Conservation (phyloP, 768 basidiomycete species). For the Lactarius deliciosus region DNA sequence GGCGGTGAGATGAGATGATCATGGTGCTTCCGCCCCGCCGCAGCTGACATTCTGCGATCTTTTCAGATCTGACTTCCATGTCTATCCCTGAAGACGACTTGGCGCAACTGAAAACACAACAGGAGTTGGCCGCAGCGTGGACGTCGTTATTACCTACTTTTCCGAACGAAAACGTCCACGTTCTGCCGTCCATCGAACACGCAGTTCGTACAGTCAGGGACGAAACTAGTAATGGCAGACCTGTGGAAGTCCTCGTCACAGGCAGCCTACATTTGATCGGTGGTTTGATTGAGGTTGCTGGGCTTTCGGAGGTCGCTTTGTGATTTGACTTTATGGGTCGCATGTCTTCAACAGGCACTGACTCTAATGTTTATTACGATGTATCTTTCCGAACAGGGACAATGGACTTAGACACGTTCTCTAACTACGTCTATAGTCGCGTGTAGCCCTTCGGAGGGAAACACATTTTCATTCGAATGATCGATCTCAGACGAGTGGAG, state of each 20-base stretch:
- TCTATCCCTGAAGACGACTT: slow-evolving; percentile 64
- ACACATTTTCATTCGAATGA: background rate
- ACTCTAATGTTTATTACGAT: background rate
- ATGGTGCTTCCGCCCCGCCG: slow-evolving; percentile 1
- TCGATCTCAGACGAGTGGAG: background rate
- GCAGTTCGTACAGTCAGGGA: slow-evolving; percentile 67
- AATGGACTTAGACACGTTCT: background rate
- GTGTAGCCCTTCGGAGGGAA: background rate
- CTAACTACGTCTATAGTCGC: background rate
- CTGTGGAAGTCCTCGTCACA: slow-evolving; percentile 72
- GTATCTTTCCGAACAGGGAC: background rate
- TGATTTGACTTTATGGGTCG: slow-evolving; percentile 33
- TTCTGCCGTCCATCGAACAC: slow-evolving; percentile 86
- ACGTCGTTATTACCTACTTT: slow-evolving; percentile 57
- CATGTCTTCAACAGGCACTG: slow-evolving; percentile 41
- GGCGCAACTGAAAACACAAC: slow-evolving; percentile 67
- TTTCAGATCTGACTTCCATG: slow-evolving; percentile 72
- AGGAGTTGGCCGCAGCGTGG: slow-evolving; percentile 77
- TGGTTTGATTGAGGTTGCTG: slow-evolving; percentile 89
- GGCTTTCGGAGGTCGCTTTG: slow-evolving; percentile 67
- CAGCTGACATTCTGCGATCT: slow-evolving; percentile 21
- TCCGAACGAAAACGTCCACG: slow-evolving; percentile 62
- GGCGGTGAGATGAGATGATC: slow-evolving; percentile 57
- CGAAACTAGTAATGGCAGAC: slow-evolving; percentile 35
- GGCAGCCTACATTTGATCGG: slow-evolving; percentile 95